These are phyloP conservation scores for Tolypocladium paradoxum DNA, from an alignment of 2,329 filamentous ascomycete genomes.

Conservation along the genomic window DNA sequence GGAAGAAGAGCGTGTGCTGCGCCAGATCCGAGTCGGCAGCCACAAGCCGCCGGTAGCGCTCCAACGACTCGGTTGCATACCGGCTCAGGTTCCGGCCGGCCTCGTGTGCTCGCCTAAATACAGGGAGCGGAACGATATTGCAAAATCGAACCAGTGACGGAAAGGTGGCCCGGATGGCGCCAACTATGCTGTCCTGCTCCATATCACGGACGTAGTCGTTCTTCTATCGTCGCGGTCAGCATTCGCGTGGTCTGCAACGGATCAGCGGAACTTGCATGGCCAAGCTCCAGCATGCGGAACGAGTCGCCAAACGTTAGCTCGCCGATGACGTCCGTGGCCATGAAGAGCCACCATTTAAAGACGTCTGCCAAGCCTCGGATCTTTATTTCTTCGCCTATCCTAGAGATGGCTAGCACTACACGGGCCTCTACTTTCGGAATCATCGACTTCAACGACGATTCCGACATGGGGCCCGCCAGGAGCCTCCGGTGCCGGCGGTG, in stretches of 20 bases:
- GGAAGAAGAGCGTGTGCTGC: conserved; percentile 23
- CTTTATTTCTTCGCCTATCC: conserved; percentile 21
- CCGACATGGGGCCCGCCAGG: conserved; percentile 27
- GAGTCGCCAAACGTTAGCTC: conserved; percentile 41
- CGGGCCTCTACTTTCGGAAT: neutral
- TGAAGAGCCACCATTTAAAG: conserved; percentile 39
- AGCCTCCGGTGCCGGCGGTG: conserved; percentile 30
- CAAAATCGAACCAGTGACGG: conserved; percentile 14
- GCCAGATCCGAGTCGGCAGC: conserved; percentile 8
- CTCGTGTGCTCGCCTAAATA: conserved; percentile 6
- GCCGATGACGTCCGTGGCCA: conserved; percentile 40
- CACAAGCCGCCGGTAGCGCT: conserved; percentile 13
- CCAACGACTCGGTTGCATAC: conserved; percentile 16
- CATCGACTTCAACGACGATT: conserved; percentile 14
- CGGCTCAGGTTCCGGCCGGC: conserved; percentile 5
- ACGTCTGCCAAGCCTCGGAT: conserved; percentile 26
- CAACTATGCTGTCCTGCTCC: conserved; percentile 12
- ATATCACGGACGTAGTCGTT: conserved; percentile 30
- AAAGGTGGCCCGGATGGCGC: conserved; percentile 15
- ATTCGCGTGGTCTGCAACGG: too few relatives aligned
- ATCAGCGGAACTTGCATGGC: conserved; percentile 13
- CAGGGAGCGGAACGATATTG: conserved; percentile 10
- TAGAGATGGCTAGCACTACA: neutral
- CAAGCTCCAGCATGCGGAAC: conserved; percentile 17
- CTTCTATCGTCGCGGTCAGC: conserved; percentile 12